phyloP scores from a whole-genome alignment of 768 basidiomycete species.

The Sarcodon sp. region DNA sequence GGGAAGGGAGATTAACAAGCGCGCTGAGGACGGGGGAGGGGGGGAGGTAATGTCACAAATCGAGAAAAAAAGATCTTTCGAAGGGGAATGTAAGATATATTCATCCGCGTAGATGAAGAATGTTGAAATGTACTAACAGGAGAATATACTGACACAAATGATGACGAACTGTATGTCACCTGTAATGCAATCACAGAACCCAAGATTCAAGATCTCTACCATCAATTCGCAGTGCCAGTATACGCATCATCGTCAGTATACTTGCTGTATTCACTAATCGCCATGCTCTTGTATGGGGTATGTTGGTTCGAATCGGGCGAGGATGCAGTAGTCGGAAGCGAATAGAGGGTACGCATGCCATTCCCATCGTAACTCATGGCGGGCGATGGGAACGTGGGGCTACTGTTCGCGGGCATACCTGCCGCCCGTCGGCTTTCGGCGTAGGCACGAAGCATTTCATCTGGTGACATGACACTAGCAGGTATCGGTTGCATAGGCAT shows the following conservation, averaged over 20 bases:
- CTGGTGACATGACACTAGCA: slow-evolving; percentile 40
- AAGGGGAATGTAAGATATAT: too few relatives aligned
- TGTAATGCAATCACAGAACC: too few relatives aligned
- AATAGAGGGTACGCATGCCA: slow-evolving; percentile 21
- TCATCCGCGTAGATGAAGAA: too few relatives aligned
- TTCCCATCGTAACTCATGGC: slow-evolving; percentile 13
- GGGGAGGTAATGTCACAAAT: too few relatives aligned
- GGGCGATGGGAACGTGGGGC: slow-evolving; percentile 14
- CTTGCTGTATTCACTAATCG: slow-evolving; percentile 14
- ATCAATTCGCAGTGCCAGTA: slow-evolving; percentile 14
- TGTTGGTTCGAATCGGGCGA: slow-evolving; percentile 3
- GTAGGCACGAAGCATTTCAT: slow-evolving; percentile 69
- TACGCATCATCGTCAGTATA: slow-evolving; percentile 17
- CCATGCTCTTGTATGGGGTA: slow-evolving; percentile 7
- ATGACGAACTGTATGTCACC: too few relatives aligned
- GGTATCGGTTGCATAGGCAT: slow-evolving; percentile 31
- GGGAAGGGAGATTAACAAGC: too few relatives aligned
- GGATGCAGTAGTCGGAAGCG: slow-evolving; percentile 9
- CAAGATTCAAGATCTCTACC: neutral
- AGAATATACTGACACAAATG: too few relatives aligned
- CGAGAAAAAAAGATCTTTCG: too few relatives aligned
- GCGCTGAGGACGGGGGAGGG: too few relatives aligned
- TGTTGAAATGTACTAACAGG: too few relatives aligned
- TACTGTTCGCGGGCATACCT: slow-evolving; percentile 14
- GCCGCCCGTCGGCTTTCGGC: slow-evolving; percentile 29